Percentiles rank a stretch among this genome's conserved stretches.
Evolutionary conservation across 129 eudicot species (phyloP).

Genomic region (Centella asiatica): DNA sequence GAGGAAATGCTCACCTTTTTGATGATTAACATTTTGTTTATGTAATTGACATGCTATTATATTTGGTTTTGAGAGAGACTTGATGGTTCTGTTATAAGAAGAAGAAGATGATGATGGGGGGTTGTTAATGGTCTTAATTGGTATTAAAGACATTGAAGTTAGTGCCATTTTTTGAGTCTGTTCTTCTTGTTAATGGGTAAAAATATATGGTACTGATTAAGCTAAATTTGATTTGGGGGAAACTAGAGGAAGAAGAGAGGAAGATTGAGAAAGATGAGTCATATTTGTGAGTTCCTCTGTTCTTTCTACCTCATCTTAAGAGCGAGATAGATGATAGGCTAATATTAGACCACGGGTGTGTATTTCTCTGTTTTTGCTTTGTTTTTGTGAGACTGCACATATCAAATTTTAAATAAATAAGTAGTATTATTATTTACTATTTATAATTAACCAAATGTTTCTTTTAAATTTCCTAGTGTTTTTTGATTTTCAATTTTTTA

Average conservation of each 20-base stretch:
- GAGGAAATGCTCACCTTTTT: conserved; percentile 22
- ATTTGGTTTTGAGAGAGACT: conserved; percentile 22
- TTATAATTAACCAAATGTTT: too few relatives aligned
- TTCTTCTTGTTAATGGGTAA: neutral
- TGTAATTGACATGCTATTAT: conserved; percentile 22
- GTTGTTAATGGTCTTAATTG: conserved; percentile 38
- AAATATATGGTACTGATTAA: too few relatives aligned
- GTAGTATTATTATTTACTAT: too few relatives aligned
- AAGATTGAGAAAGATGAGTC: neutral
- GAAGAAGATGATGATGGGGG: conserved; percentile 21
- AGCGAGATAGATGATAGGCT: neutral
- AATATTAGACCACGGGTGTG: neutral
- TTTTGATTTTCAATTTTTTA: too few relatives aligned
- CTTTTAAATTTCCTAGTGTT: too few relatives aligned
- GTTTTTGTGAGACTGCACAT: too few relatives aligned
- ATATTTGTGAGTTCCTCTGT: neutral
- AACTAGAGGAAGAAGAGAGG: conserved; percentile 7
- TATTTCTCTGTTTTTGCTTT: too few relatives aligned
- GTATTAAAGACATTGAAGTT: conserved; percentile 46
- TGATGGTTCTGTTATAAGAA: neutral
- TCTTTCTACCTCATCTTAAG: too few relatives aligned
- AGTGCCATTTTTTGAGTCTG: conserved; percentile 37
- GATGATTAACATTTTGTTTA: conserved; percentile 16
- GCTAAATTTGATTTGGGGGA: too few relatives aligned
- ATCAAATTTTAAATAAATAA: too few relatives aligned